Evolutionary conservation across 306 rosid genomes (phyloP), one percentile per base, ranked within the genome.

Genomic region (Cajanus cajan): DNA sequence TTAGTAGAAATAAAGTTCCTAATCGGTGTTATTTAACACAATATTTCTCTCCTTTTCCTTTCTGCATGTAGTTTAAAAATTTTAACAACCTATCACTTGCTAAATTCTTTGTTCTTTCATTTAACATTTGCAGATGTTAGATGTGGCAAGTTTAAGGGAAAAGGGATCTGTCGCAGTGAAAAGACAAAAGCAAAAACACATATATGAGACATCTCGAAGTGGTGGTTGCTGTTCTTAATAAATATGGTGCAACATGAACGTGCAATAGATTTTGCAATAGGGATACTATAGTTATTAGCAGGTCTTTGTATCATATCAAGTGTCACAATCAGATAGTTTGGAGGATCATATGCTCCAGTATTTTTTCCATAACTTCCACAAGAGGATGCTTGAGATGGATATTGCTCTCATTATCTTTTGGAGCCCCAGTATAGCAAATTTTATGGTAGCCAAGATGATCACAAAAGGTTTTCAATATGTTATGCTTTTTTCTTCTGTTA

Each of bases 101-200:
- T 73, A 15, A 31, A 18, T 51, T 37, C 51, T 63, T 36, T 65
- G 41, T 69, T 74, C 36, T 63, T 61, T 15, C 57, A 19, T 57
- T 12, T 61, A 69, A 61, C 37, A 18, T 82, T 83, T 85, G 10
- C 90, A 90, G 98, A 87, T 93, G 67, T 62, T 93, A 71, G 91
- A 93, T 76, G 91, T 93, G 11, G 90, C 96, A 0, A 85, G 86
- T 77, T 87, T 88, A 73, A 80, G 92, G 19, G 96, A 93, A 80
- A 93, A 85, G 28, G 96, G 94, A 68, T 93, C 93, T 0, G 80
- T 71, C 14, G 81, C 67, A 15, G 90, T 86, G 74, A 90, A 82
- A 90, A 90, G 85, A 83, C 96, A 90, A 36, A 84, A 82, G 77
- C 94, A 87, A 78, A 90, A 86, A 67, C 71, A 70, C 65, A 48